Base-by-base conservation (phyloP, 331 rosid species). In the Malus hybrid region DNA sequence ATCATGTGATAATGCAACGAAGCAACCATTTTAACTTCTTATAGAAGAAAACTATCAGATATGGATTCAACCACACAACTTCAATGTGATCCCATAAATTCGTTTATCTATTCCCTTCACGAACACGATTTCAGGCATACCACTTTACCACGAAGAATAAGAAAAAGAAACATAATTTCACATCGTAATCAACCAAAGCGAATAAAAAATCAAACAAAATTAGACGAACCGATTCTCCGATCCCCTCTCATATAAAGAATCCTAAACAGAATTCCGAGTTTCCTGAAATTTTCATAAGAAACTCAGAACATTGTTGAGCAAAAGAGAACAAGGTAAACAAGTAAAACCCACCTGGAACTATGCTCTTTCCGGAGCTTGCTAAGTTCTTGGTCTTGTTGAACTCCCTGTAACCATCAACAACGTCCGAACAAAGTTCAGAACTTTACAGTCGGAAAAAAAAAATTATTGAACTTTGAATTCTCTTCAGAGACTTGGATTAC, bases 371-470 rank as follows among this genome's bases (percentile, higher is more conserved):
- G 89, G 70, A 84, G 46, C 77, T 85, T 87, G 22, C 36, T 79
- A 52, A 88, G 74, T 70, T 89, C 93, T 70, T 88, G 76, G 44
- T 89, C 90, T 70, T 73, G 86, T 65, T 75, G 82, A 52, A 86
- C 13, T 67, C 97, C 97, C 96, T 93, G 85, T 29, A 33, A 80
- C 28, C 82, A 81, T 63, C 15, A 77, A 76, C n/a, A 67, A 80
- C 44, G 31, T 11, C 29, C 39, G 46, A 50, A n/a, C 24, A 14
- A 57, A 56, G 42, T 32, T 69, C 39, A 7, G 10, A 75, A 36
- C 7, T 78, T 48, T 31, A 3, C 20, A 9, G 34, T 67, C 32
- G 7, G 64, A 75, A 67, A 33, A 63, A 24, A 52, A 15, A 2
- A 20, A 24, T 24, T n/a, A 31, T 39, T 39, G 46, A 57, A 48